phyloP scores from a whole-genome alignment of 1,139 yeast species.

The Candida sojae region DNA sequence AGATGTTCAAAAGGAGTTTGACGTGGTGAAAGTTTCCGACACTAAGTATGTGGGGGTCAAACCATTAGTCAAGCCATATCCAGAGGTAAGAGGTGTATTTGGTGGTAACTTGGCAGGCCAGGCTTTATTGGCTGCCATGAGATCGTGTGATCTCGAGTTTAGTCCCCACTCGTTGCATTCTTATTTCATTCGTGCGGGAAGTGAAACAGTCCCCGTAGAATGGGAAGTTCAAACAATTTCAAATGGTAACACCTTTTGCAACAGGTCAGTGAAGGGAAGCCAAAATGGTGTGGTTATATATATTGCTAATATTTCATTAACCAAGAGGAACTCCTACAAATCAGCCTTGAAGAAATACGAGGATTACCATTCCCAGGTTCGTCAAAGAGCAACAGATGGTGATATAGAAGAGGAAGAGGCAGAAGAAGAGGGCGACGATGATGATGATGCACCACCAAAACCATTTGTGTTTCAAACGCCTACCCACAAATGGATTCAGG shows the following conservation, averaged over 20 bases:
- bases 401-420: constrained; percentile 25
- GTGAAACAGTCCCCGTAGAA: constrained; percentile 20
- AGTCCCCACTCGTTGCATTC: constrained; percentile 41
- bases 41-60: constrained; percentile 22
- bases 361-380: constrained; percentile 19
- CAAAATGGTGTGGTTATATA: constrained; percentile 55
- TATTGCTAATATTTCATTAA: constrained; percentile 55
- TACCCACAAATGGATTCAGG: constrained; percentile 30
- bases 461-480: constrained; percentile 45
- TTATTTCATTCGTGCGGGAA: constrained; percentile 29
- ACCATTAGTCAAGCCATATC: constrained; percentile 28
- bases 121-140: constrained; percentile 36
- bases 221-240: constrained; percentile 40
- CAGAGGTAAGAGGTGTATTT: constrained; percentile 29
- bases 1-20: constrained; percentile 21
- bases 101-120: constrained; percentile 42
- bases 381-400: constrained; percentile 16
- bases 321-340: constrained; percentile 32
- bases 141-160: constrained; percentile 28
- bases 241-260: constrained; percentile 61
- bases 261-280: constrained; percentile 56
- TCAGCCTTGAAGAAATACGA: constrained; percentile 26
- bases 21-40: constrained; percentile 22
- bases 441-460: constrained; percentile 21
- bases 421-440: constrained; percentile 28